phyloP scores from a whole-genome alignment of 2,329 filamentous ascomycete species.

The Hirsutella minnesotensis region DNA sequence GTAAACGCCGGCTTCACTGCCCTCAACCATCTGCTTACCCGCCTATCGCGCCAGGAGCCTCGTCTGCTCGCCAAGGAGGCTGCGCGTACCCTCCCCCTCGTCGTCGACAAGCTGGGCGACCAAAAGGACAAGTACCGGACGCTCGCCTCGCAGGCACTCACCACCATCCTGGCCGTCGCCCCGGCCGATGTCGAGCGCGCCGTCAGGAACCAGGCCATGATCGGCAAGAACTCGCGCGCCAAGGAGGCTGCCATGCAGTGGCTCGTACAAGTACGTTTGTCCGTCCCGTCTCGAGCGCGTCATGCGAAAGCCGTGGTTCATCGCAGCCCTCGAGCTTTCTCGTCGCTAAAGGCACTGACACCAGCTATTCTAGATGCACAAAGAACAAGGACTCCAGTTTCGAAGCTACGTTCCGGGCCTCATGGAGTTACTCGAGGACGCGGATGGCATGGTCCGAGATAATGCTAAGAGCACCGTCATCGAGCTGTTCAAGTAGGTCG shows the following conservation, averaged over 20 bases:
- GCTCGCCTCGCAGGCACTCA: constrained; percentile 62
- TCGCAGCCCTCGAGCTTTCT: too few species aligned
- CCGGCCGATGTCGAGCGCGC: constrained; percentile 66
- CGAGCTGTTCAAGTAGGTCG: constrained; percentile 64
- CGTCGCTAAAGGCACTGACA: too few species aligned
- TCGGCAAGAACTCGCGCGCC: constrained; percentile 68
- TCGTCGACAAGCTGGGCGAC: constrained; percentile 80
- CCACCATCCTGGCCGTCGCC: constrained; percentile 62
- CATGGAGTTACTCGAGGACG: constrained; percentile 81
- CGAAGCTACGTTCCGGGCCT: constrained; percentile 70
- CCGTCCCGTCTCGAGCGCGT: not conserved
- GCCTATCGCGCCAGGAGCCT: constrained; percentile 74
- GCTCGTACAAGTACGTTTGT: constrained; percentile 56
- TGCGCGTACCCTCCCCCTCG: constrained; percentile 56
- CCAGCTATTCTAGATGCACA: constrained; percentile 54
- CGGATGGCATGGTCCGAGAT: constrained; percentile 78
- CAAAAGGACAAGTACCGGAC: constrained; percentile 73
- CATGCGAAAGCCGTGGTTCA: too few species aligned
- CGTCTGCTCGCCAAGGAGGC: constrained; percentile 60
- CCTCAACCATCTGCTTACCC: constrained; percentile 76
- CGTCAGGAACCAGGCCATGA: constrained; percentile 67
- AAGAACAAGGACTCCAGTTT: constrained; percentile 68
- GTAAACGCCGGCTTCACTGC: constrained; percentile 78
- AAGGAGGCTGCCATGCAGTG: constrained; percentile 80
- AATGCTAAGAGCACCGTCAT: constrained; percentile 73